Base-by-base conservation (phyloP, 2,329 filamentous ascomycete genomes). In the Neurospora sp. region DNA sequence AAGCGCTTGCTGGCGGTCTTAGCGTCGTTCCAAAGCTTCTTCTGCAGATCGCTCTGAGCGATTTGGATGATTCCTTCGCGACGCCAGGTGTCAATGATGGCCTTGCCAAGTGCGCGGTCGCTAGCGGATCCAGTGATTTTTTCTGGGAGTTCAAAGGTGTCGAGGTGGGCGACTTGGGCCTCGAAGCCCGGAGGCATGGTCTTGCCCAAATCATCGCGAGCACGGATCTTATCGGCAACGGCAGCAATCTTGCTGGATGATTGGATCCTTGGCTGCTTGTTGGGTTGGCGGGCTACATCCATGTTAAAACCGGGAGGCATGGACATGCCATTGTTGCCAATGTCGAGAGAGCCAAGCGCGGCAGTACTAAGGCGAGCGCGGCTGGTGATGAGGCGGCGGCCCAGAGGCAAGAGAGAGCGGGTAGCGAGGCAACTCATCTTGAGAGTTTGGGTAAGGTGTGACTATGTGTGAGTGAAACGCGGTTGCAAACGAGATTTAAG, bases 1-100 rank as follows among this genome's bases (percentile, higher is more conserved):
- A 83, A 84, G 6, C 74, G 71, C 67, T 76, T 76, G 74, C 80
- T 83, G 5, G 79, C 78, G 0, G 73, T 71, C 33, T 79, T 77
- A 38, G 83, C 82, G 8, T 76, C 74, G 11, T 78, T 71, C 70
- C 81, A 82, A 8, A 81, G 73, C 6, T 66, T 71, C 66, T 77
- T 77, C 69, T 83, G 80, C n/a, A 70, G 23, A 36, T 74, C 70
- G 33, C 74, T 75, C 79, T 83, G 82, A 69, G 76, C 73, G n/a
- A 84, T 78, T 73, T 85, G 82, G 46, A 85, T 77, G 71, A 85
- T 84, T 46, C 83, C 82, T 65, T 84, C 82, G 0, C 76, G 76
- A 12, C 79, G 79, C 81, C 82, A 84, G 3, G 82, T 80, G 0
- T 77, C 72, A 36, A 85, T 75, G 57, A 85, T 78, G 52, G 79